Conservation (phyloP, 2,329 filamentous ascomycete species). For the Alternaria triticimaculans region DNA sequence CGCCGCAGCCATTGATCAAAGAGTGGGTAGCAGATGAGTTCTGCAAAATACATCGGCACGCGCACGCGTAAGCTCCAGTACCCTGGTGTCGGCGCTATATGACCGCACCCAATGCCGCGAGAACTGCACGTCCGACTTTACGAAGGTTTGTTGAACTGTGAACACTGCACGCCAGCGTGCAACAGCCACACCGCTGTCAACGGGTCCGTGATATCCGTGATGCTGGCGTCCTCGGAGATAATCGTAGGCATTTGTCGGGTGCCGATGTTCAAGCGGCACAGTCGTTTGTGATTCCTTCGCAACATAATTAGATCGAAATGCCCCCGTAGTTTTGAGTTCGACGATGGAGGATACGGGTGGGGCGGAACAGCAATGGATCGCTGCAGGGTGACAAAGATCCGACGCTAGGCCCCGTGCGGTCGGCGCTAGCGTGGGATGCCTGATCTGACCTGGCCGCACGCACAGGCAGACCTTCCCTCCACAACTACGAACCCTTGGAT, state of each 20-base stretch:
- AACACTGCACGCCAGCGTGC: neutral
- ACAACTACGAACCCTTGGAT: neutral
- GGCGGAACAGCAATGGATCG: neutral
- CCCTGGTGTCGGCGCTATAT: neutral
- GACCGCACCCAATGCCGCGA: neutral
- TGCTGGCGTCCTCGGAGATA: neutral
- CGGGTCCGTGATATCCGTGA: neutral
- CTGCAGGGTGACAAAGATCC: conserved; percentile 3
- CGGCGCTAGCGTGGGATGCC: neutral
- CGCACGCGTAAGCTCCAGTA: neutral
- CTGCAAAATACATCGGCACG: neutral
- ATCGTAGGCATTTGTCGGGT: neutral
- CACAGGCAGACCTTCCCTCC: neutral
- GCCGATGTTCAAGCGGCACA: neutral
- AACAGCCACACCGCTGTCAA: neutral
- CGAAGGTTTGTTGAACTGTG: neutral
- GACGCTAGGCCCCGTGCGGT: neutral
- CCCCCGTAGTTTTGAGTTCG: neutral
- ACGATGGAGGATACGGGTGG: neutral
- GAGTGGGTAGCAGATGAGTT: neutral
- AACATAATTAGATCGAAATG: neutral
- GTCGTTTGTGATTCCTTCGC: neutral
- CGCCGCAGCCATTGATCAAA: neutral
- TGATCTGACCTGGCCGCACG: neutral
- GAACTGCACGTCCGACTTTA: neutral